These are phyloP conservation scores for Xylaria acuta DNA, from an alignment of 495 filamentous ascomycete species.

Conservation along the genomic window DNA sequence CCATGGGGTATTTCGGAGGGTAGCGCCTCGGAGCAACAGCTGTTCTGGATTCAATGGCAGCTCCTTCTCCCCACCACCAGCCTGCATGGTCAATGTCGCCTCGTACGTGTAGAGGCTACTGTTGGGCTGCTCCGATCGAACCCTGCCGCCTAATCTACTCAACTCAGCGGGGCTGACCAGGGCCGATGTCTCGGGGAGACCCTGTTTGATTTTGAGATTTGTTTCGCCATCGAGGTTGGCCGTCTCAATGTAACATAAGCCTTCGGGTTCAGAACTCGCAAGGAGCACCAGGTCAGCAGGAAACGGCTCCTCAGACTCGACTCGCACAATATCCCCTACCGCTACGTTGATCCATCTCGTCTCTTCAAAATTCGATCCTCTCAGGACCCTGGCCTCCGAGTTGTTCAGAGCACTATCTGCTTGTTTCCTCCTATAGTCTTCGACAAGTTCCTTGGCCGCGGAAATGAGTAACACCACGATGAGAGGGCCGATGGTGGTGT, in stretches of 20 bases:
- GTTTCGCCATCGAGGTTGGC: constrained; percentile 98
- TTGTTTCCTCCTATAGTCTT: constrained; percentile 88
- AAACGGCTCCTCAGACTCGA: constrained; percentile 96
- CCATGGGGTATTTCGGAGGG: constrained; percentile 96
- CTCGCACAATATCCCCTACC: constrained; percentile 92
- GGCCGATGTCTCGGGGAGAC: constrained; percentile 88
- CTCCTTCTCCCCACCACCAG: constrained; percentile 96
- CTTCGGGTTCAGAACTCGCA: constrained; percentile 96
- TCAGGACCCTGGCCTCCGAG: constrained; percentile 83
- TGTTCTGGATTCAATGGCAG: constrained; percentile 65
- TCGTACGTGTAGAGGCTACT: constrained; percentile 99
- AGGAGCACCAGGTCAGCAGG: constrained; percentile 92
- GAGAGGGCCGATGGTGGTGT: constrained; percentile 94
- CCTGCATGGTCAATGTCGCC: constrained; percentile 90
- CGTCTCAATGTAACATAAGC: constrained; percentile 98
- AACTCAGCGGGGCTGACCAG: constrained; percentile 88
- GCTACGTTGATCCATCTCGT: constrained; percentile 91
- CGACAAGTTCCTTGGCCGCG: constrained; percentile 91
- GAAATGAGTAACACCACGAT: constrained; percentile 89
- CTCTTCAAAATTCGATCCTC: constrained; percentile 84
- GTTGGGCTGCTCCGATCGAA: constrained; percentile 97
- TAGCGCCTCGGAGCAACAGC: constrained; percentile 89
- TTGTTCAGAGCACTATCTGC: constrained; percentile 89
- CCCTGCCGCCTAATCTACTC: constrained; percentile 81
- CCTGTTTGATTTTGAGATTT: constrained; percentile 99